A percentile compares a stretch with the other conserved stretches of the same genome.
Evolutionary conservation across 148 eudicot genomes (phyloP).

Genomic region (Pharnaceum exiguum): DNA sequence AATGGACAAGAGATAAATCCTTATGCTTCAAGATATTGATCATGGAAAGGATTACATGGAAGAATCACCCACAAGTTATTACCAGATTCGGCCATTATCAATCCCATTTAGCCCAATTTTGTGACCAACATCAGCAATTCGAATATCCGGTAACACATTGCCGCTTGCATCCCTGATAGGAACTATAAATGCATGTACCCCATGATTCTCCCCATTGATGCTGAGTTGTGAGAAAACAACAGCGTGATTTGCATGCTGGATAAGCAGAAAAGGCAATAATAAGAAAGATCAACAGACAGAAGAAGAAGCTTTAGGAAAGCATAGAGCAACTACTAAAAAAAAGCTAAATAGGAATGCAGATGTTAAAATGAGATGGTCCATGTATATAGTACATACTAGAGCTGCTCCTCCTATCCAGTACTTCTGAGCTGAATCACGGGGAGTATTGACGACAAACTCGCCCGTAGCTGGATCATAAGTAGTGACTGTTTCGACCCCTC

Average conservation of each 20-base stretch:
- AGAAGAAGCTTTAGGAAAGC: not conserved
- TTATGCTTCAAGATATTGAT: not conserved
- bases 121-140: constrained; percentile 93
- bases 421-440: constrained; percentile 92
- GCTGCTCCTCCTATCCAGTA: constrained; percentile 99
- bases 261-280: constrained; percentile 16
- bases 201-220: constrained; percentile 73
- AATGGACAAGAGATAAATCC: not conserved
- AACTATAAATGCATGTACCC: constrained; percentile 95
- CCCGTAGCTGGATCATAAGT: constrained; percentile 67
- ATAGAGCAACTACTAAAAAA: not conserved
- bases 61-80: not conserved
- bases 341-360: too few species aligned
- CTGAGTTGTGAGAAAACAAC: constrained; percentile 84
- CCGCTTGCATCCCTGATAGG: constrained; percentile 84
- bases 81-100: constrained; percentile 95
- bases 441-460: constrained; percentile 83
- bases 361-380: constrained; percentile 1
- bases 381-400: too few species aligned
- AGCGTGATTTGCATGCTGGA: constrained; percentile 87
- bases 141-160: constrained; percentile 69
- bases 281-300: constrained; percentile 3
- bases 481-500: constrained; percentile 88
- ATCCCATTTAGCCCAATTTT: constrained; percentile 97
- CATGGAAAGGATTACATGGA: not conserved